Evolutionary conservation across 2,329 filamentous ascomycete species (phyloP).

Genomic region (Elsinoe australis): DNA sequence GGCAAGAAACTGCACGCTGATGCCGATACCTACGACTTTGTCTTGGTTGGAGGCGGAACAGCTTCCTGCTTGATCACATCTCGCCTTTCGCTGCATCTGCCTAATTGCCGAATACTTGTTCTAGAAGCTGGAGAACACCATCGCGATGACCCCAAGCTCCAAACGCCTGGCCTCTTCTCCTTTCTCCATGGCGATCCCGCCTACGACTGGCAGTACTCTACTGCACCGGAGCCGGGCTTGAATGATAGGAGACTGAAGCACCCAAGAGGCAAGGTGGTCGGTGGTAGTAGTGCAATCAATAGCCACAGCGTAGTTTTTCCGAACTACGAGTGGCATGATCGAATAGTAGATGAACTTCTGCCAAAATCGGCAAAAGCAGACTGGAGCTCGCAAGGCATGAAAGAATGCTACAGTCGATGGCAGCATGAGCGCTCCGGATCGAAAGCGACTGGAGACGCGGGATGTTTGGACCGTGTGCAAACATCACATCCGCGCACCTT

Average conservation of each 20-base stretch:
- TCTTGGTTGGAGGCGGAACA: constrained; percentile 77
- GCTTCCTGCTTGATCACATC: constrained; percentile 78
- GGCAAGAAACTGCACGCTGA: neutral
- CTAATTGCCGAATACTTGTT: constrained; percentile 69
- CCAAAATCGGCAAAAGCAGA: constrained; percentile 35
- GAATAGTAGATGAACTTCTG: constrained; percentile 38
- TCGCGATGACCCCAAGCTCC: constrained; percentile 22
- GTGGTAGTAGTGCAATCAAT: constrained; percentile 36
- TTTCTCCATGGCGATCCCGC: constrained; percentile 19
- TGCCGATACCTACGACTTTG: constrained; percentile 60
- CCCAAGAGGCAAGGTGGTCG: constrained; percentile 32
- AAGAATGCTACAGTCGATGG: constrained; percentile 31
- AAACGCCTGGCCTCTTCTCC: constrained; percentile 21
- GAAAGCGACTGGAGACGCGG: constrained; percentile 36
- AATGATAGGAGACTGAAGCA: constrained; percentile 20
- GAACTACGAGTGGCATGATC: constrained; percentile 21
- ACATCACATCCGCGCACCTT: constrained; percentile 31
- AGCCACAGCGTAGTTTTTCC: constrained; percentile 13
- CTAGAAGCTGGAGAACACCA: constrained; percentile 63
- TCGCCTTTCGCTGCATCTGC: constrained; percentile 72
- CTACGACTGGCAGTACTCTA: constrained; percentile 24
- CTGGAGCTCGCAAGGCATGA: constrained; percentile 41
- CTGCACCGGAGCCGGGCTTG: constrained; percentile 17
- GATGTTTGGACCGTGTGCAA: constrained; percentile 39
- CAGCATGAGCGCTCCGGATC: constrained; percentile 22